A percentile compares a stretch with the other conserved stretches of the same genome.
Evolutionary conservation across 306 rosid species (phyloP).

Genomic region (Inga leiocalycina): DNA sequence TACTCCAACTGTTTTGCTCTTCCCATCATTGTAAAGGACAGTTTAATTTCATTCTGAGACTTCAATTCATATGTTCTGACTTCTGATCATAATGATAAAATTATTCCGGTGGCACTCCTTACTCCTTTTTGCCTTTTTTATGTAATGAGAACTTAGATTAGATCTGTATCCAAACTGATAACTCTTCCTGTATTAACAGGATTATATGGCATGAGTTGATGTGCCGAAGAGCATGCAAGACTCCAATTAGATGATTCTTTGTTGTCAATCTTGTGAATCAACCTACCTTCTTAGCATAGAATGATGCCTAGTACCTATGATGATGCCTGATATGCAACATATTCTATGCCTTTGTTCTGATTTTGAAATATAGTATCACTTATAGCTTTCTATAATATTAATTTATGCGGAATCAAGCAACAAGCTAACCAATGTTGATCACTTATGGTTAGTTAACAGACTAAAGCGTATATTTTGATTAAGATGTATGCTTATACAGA

Average conservation of each 20-base stretch:
- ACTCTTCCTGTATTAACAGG: background rate
- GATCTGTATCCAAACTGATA: background rate
- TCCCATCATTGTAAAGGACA: background rate
- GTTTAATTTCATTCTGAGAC: background rate
- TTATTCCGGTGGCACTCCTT: background rate
- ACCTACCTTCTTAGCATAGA: background rate
- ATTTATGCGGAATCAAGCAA: background rate
- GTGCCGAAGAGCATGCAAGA: background rate
- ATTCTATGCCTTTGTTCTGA: background rate
- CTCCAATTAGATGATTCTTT: background rate
- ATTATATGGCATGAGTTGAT: background rate
- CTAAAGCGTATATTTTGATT: background rate
- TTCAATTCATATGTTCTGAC: background rate
- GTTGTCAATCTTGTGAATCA: background rate
- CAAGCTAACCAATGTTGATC: background rate
- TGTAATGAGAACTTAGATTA: background rate
- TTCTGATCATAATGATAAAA: background rate
- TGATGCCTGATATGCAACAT: background rate
- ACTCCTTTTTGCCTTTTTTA: background rate
- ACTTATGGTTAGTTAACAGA: constrained; percentile 7
- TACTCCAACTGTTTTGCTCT: background rate
- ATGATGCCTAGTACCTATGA: background rate
- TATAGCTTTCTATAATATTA: background rate
- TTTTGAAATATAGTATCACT: background rate
- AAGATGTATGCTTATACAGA: background rate